Evolutionary conservation across 2,329 filamentous ascomycete species (phyloP), one percentile per base, ranked within the genome.

Genomic region (Microsporum canis): DNA sequence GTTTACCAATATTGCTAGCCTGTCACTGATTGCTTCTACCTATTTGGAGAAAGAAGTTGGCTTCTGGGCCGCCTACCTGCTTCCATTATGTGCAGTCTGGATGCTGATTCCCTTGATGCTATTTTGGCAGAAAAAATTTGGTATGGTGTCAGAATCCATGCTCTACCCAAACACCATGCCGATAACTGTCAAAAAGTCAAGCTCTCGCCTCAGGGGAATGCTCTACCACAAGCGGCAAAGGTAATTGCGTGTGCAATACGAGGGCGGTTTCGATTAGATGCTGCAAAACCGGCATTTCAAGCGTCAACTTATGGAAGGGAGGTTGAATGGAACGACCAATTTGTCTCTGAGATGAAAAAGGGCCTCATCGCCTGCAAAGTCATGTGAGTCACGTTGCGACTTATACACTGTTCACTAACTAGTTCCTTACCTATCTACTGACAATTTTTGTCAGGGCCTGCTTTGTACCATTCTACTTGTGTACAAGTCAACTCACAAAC

Each of bases 41-140:
- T 82, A 81, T 66, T 77, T 87, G 71, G 86, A 88, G 69, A 77
- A 80, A 61, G 78, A 83, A 63, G 72, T 81, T 61, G 82, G 80
- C 1, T 88, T 87, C 68, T 78, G 84, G 78, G 76, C 77, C 1
- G 84, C 85, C 1, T 88, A 80, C 65, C 71, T 82, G 1, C 68
- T 85, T 10, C 62, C 64, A 10, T 59, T 61, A n/a, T 66, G 62
- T 56, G 60, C 61, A 10, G 47, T 66, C 47, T 61, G 57, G 51
- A 39, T 65, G 14, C 51, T 57, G n/a, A 51, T 66, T 5, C 14
- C 64, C 23, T 34, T 63, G 1, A 39, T 68, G 10, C 17, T 63
- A 10, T 23, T 63, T 4, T 62, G 59, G 53, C 17, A 41, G 29
- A 36, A 23, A 14, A 31, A 38, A 23, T 51, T 65, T 17, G 61